Percentiles rank a stretch among this genome's conserved stretches.
Conservation (phyloP, 352 stramenopile species). For the Phytophthora macrochlamydospora region DNA sequence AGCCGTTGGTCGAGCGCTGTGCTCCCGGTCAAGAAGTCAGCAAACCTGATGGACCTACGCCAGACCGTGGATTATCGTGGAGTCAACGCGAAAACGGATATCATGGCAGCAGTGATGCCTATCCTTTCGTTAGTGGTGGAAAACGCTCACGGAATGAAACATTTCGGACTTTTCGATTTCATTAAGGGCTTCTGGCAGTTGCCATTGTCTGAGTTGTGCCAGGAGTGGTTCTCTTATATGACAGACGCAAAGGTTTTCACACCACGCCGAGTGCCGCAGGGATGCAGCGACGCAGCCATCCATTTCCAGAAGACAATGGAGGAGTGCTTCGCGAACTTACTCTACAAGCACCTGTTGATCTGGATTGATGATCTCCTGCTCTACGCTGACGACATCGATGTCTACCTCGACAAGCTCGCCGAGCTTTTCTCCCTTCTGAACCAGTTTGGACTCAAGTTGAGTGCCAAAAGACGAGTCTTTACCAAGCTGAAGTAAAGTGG, state of each 20-base stretch:
- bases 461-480: neutral
- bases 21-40: constrained; percentile 1
- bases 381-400: constrained; percentile 16
- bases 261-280: too few species aligned
- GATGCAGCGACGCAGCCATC: constrained; percentile 1
- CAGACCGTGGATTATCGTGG: constrained; percentile 4
- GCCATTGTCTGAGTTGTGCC: neutral
- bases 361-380: constrained; percentile 6
- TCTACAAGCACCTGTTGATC: constrained; percentile 12
- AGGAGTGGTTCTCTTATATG: neutral
- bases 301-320: constrained; percentile 9
- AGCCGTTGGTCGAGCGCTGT: neutral
- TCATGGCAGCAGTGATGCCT: constrained; percentile 5
- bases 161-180: neutral
- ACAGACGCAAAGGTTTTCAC: too few species aligned
- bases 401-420: neutral
- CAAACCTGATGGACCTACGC: neutral
- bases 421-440: neutral
- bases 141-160: neutral
- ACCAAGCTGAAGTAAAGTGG: neutral
- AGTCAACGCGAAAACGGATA: neutral
- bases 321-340: constrained; percentile 2
- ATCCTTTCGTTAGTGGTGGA: constrained; percentile 3
- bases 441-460: neutral
- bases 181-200: constrained; percentile 1